Evolutionary conservation across 2,329 filamentous ascomycete genomes (phyloP), one percentile per base, ranked within the genome.

Genomic region (Paraconiothyrium brasiliense): DNA sequence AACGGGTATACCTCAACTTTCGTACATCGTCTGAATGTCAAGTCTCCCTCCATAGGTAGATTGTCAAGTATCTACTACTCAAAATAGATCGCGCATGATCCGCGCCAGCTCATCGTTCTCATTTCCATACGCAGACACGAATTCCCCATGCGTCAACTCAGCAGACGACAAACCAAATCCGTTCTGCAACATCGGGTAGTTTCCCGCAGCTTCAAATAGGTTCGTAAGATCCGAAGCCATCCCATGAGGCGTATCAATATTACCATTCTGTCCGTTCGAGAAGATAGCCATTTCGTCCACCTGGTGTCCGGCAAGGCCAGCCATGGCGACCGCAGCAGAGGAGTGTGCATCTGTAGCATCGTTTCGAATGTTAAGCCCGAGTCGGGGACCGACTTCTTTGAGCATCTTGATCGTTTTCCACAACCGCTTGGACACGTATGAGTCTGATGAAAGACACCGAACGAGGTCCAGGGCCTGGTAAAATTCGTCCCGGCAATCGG

Each of bases 381-480:
- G 84, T 22, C 88, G 86, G 0, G 90, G 89, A 0, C 89, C 91
- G 7, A 92, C 87, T 62, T 91, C 87, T 68, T 91, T 92, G 41
- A 94, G 84, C 0, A 88, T 87, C 47, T 85, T 84, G 56, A 93
- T 88, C 0, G 89, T 92, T 64, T 86, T 86, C 91, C 91, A 94
- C 1, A 94, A 80, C 1, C 91, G 84, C 67, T 91, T 89, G 6
- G 88, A 90, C 2, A 93, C 88, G 80, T 87, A 92, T 30, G 88
- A 91, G 70, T 89, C 89, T 34, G 87, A 86, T 3, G 89, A 91
- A 58, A 94, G 84, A 58, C 90, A 89, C 64, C 91, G 89, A 43
- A 94, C 87, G 3, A 94, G 82, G 57, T 92, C 90, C 0, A 94
- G 84, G 0, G 89, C 90, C 84, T 91, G 88, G 79, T 93, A 92